Evolutionary conservation across 495 filamentous ascomycete genomes (phyloP), one percentile per base, ranked within the genome.

Genomic region (Penicillium atrosanguineum): DNA sequence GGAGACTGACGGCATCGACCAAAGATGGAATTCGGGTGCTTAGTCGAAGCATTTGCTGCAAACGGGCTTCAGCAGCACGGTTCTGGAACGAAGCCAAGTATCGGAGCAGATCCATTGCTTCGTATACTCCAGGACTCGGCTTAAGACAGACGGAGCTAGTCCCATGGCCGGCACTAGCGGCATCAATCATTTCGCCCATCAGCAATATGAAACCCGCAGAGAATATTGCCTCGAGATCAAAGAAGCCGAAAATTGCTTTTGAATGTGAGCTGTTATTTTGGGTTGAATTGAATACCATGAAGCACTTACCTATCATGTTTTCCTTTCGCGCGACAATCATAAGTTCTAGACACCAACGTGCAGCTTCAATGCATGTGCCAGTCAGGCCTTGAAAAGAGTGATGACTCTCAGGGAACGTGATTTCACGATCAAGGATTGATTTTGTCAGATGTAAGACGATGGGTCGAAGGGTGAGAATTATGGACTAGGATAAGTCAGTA

Each of bases 181-280:
- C 18, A 20, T 53, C 34, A 6, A 53, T 53, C 8, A 53, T 53
- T 16, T 20, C 43, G 11, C 42, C 43, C 7, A 53, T 42, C 0
- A 53, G 18, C 43, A 53, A 46, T 20, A 53, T 53, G 18, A 53
- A 53, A 1, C 50, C 50, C 1, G 50, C 50, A 7, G 50, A 53
- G 18, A 53, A 53, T 3, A 46, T 53, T 7, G 50, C 9, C 21
- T 53, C 50, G 8, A 53, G 42, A 25, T 53, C 50, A 29, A 53
- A 53, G 12, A 53, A 53, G 15, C 50, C 50, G 18, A 53, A 53
- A 40, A 46, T 53, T 15, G 50, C 50, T 53, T 8, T 31, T 23
- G 7, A 9, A 23, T n/a, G 25, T 53, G 14, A 31, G 31, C n/a
- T 7, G 7, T 29, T 1, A 15, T 31, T 31, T 6, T 12, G 7